phyloP scores from a whole-genome alignment of 2,329 filamentous ascomycete species.

The Talaromyces albobiverticillius region DNA sequence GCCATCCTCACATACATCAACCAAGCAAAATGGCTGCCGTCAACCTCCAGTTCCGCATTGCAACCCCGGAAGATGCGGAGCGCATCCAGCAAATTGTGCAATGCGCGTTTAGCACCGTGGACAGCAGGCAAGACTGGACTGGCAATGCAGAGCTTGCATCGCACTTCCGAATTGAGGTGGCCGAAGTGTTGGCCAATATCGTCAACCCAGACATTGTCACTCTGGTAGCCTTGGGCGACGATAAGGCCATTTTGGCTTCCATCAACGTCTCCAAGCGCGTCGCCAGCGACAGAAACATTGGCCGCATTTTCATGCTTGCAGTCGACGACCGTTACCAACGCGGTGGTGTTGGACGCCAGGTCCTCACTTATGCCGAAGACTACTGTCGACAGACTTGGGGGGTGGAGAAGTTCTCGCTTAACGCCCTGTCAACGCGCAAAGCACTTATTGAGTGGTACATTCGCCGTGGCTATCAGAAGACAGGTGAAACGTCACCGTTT shows the following conservation, averaged over 20 bases:
- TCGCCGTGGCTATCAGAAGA: slow-evolving; percentile 26
- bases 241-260: slow-evolving; percentile 18
- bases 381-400: slow-evolving; percentile 25
- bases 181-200: slow-evolving; percentile 27
- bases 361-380: slow-evolving; percentile 27
- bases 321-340: slow-evolving; percentile 23
- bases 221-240: slow-evolving; percentile 20
- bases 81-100: slow-evolving; percentile 38
- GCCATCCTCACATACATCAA: not conserved
- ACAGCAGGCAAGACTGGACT: slow-evolving; percentile 36
- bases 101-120: slow-evolving; percentile 40
- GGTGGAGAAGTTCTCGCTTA: slow-evolving; percentile 18
- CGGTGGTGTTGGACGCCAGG: slow-evolving; percentile 22
- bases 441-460: slow-evolving; percentile 29
- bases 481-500: slow-evolving; percentile 22
- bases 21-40: slow-evolving; percentile 17
- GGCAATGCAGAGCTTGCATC: slow-evolving; percentile 30
- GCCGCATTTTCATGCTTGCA: slow-evolving; percentile 25
- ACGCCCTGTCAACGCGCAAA: slow-evolving; percentile 28
- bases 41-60: slow-evolving; percentile 36
- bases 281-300: slow-evolving; percentile 13
- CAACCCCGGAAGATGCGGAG: slow-evolving; percentile 35
- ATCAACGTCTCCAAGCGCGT: slow-evolving; percentile 21
- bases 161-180: slow-evolving; percentile 22
- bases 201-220: slow-evolving; percentile 24